These are phyloP conservation scores for Prunus salicina DNA, from an alignment of 306 rosid species.

Conservation along the genomic window DNA sequence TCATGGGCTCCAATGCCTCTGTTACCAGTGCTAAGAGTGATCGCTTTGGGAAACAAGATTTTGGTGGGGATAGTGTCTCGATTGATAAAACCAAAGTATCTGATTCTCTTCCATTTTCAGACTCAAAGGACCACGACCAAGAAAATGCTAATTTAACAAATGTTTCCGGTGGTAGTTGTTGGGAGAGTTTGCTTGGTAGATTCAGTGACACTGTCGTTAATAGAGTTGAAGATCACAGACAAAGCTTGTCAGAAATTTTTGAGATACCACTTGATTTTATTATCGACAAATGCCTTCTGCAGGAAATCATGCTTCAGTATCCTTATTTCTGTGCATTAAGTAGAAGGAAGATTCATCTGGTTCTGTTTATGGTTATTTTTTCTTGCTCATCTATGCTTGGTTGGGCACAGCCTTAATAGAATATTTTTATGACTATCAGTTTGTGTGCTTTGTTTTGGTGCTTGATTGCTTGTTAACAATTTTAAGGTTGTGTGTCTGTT, in stretches of 20 bases:
- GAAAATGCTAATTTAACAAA: conserved; percentile 20
- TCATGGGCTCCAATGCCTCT: conserved; percentile 27
- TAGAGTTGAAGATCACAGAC: conserved; percentile 37
- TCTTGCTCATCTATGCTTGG: not conserved
- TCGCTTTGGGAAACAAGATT: conserved; percentile 28
- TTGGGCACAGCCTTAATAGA: not conserved
- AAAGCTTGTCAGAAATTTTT: conserved; percentile 37
- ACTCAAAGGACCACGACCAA: conserved; percentile 28
- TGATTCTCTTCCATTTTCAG: conserved; percentile 33
- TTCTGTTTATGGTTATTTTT: conserved; percentile 12
- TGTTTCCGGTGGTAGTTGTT: conserved; percentile 79
- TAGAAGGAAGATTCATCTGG: not conserved
- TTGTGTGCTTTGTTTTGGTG: not conserved
- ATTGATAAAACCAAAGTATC: conserved; percentile 26
- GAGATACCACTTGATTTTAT: conserved; percentile 85
- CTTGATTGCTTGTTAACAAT: not conserved
- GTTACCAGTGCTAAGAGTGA: conserved; percentile 28
- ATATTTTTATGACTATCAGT: not conserved
- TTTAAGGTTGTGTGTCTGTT: not conserved
- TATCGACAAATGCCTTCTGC: conserved; percentile 82
- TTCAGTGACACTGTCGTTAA: conserved; percentile 29
- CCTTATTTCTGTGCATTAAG: conserved; percentile 40
- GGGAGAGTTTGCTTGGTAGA: conserved; percentile 76
- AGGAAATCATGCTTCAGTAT: conserved; percentile 95
- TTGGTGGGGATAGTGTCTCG: conserved; percentile 29